These are phyloP conservation scores for Trypanosoma caninum DNA, from an alignment of 208 protist genomes.

Conservation along the genomic window DNA sequence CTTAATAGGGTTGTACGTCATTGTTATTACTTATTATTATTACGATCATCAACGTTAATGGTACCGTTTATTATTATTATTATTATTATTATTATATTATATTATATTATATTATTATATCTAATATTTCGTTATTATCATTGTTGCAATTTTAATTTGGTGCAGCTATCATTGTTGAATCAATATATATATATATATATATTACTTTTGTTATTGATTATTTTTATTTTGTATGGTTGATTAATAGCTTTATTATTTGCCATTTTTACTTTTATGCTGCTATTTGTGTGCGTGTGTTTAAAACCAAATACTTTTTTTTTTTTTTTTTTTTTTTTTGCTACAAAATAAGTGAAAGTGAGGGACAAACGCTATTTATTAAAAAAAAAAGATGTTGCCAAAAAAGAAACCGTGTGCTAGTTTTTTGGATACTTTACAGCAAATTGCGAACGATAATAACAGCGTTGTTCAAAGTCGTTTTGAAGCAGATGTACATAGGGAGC, in stretches of 20 bases:
- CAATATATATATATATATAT: not conserved
- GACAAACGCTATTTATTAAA: not conserved
- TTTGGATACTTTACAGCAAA: slow-evolving; percentile 16
- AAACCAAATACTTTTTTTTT: not conserved
- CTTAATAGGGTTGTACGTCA: too few species aligned
- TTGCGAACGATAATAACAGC: slow-evolving; percentile 24
- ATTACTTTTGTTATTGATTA: slow-evolving; percentile 9
- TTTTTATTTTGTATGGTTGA: slow-evolving; percentile 10
- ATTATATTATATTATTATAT: too few species aligned
- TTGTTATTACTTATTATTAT: too few species aligned
- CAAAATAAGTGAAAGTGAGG: too few species aligned
- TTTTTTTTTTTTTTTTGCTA: too few species aligned
- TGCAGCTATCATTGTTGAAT: slow-evolving; percentile 15
- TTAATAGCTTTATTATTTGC: not conserved
- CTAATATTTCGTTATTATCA: slow-evolving; percentile 10
- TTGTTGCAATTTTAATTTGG: not conserved
- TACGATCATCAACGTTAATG: too few species aligned
- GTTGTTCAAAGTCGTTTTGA: slow-evolving; percentile 49
- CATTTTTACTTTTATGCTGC: slow-evolving; percentile 4
- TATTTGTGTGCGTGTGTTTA: not conserved
- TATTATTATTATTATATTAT: too few species aligned
- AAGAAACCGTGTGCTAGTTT: slow-evolving; percentile 14
- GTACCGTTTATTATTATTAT: too few species aligned
- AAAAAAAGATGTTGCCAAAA: slow-evolving; percentile 20
- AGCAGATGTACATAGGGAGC: slow-evolving; percentile 71